Conservation (phyloP, 225 moss, liverwort and hornwort genomes). For the Ulota crispa region DNA sequence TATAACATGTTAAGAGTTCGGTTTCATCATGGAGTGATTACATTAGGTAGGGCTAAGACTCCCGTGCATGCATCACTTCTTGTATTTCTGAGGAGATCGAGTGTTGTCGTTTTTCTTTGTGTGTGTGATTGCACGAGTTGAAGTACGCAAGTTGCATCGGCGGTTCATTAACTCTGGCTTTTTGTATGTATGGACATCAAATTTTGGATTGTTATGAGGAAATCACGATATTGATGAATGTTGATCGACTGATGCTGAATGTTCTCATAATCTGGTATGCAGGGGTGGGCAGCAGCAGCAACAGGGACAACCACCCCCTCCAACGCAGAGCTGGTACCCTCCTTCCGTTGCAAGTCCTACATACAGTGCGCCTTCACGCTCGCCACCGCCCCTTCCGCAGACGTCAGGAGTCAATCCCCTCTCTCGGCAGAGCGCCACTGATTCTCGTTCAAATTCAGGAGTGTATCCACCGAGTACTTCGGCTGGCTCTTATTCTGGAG, state of each 20-base stretch:
- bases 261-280: slow-evolving; percentile 16
- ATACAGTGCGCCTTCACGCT: slow-evolving; percentile 48
- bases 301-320: slow-evolving; percentile 56
- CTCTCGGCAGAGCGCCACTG: slow-evolving; percentile 42
- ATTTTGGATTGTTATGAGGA: background rate
- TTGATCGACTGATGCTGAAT: background rate
- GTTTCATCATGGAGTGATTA: background rate
- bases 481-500: slow-evolving; percentile 43
- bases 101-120: background rate
- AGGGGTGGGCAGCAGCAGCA: slow-evolving; percentile 70
- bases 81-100: background rate
- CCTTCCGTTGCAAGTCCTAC: slow-evolving; percentile 53
- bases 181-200: background rate
- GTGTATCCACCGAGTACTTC: slow-evolving; percentile 44
- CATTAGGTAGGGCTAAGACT: background rate
- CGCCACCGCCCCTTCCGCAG: slow-evolving; percentile 48
- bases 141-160: background rate
- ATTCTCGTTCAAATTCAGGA: slow-evolving; percentile 39
- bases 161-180: background rate
- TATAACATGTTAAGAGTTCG: background rate
- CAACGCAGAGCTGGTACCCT: slow-evolving; percentile 63
- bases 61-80: background rate
- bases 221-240: background rate
- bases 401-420: slow-evolving; percentile 44
- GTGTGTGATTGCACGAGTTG: background rate